phyloP scores from a whole-genome alignment of 176 grass and related monocot genomes.

The Cocos nucifera region DNA sequence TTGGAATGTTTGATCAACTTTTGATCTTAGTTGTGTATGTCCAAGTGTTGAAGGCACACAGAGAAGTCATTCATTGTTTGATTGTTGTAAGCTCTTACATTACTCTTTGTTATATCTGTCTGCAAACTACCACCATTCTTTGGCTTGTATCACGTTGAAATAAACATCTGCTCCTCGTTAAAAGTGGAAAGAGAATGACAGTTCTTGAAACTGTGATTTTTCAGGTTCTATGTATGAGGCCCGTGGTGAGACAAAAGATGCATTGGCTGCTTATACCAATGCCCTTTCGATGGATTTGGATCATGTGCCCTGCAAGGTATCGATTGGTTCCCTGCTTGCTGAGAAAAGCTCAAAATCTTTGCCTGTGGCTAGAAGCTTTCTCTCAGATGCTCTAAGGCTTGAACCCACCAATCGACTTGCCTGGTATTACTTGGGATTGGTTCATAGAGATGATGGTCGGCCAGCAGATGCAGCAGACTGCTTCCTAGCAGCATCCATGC shows the following conservation, averaged over 20 bases:
- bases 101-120: no score
- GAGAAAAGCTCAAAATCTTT: constrained; percentile 65
- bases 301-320: constrained; percentile 74
- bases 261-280: constrained; percentile 51
- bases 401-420: constrained; percentile 70
- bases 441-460: constrained; percentile 70
- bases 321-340: constrained; percentile 54
- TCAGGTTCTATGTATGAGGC: constrained; percentile 62
- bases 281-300: constrained; percentile 58
- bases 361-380: constrained; percentile 66
- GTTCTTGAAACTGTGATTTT: background rate
- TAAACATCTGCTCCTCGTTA: no score
- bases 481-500: constrained; percentile 78
- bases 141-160: no score
- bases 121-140: no score
- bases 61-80: no score
- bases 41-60: no score
- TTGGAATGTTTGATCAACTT: no score
- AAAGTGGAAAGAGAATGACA: no score
- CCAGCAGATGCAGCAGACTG: constrained; percentile 70
- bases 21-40: no score
- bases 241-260: constrained; percentile 27
- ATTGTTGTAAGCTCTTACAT: no score
- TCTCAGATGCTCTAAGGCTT: constrained; percentile 73
- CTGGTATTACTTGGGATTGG: constrained; percentile 89